Evolutionary conservation across 1,139 yeast species (phyloP).

Genomic region (Kodamaea alishanica): DNA sequence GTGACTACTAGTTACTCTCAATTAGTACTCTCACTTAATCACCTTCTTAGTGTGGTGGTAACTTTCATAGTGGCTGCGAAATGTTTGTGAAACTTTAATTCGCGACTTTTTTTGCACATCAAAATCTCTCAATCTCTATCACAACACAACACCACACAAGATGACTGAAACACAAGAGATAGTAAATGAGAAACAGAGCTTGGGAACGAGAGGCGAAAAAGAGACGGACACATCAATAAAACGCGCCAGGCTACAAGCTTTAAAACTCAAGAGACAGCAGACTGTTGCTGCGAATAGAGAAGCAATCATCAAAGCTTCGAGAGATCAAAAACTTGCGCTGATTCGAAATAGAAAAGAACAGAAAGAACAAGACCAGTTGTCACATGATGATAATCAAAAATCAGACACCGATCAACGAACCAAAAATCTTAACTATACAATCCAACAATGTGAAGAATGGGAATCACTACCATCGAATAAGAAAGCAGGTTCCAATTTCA

Average conservation of each 20-base stretch:
- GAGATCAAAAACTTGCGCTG: constrained; percentile 13
- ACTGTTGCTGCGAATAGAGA: constrained; percentile 19
- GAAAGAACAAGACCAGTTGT: constrained; percentile 6
- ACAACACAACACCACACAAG: not conserved
- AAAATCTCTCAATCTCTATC: not conserved
- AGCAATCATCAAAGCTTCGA: constrained; percentile 17
- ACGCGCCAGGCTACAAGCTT: constrained; percentile 1
- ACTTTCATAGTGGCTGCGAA: no score
- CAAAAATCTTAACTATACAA: constrained; percentile 58
- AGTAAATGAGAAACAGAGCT: no score
- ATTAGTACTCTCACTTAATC: no score
- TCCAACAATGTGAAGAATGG: constrained; percentile 71
- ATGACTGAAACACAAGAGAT: no score
- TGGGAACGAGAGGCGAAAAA: no score
- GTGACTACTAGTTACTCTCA: no score
- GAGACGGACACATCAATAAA: no score
- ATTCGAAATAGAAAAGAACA: constrained; percentile 8
- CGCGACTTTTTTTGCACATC: not conserved
- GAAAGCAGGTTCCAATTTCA: constrained; percentile 33
- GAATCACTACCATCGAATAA: constrained; percentile 28
- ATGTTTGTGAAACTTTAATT: no score
- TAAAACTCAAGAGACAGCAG: constrained; percentile 14
- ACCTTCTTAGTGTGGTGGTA: no score
- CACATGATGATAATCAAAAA: constrained; percentile 15
- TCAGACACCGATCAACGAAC: constrained; percentile 35